These are phyloP conservation scores for Blastocystis sp. DNA, from an alignment of 352 stramenopile species.

Conservation along the genomic window DNA sequence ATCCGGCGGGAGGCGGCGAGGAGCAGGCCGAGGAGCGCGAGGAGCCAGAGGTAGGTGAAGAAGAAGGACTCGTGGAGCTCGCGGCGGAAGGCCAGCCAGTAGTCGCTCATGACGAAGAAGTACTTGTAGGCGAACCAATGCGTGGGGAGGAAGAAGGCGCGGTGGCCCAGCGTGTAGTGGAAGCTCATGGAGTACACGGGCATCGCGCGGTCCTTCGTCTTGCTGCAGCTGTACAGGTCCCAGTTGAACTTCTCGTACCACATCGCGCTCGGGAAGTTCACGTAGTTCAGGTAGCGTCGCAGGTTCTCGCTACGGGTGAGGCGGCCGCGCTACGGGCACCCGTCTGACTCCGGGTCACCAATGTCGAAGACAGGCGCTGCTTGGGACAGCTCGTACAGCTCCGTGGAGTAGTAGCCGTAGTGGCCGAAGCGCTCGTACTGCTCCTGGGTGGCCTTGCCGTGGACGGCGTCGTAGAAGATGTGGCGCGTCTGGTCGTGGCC, in stretches of 20 bases:
- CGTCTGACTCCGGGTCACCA: not conserved
- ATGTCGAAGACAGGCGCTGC: constrained; percentile 34
- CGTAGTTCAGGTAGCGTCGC: constrained; percentile 51
- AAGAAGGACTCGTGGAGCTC: constrained; percentile 50
- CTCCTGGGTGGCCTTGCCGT: not conserved
- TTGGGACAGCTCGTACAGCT: constrained; percentile 60
- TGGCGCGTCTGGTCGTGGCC: constrained; percentile 5
- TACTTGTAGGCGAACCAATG: constrained; percentile 56
- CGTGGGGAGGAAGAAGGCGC: constrained; percentile 56
- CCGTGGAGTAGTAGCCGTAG: constrained; percentile 64
- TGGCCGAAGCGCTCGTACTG: constrained; percentile 36
- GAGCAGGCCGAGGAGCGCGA: not conserved
- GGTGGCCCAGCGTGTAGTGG: constrained; percentile 48
- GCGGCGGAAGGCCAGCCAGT: not conserved
- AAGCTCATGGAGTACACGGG: constrained; percentile 63
- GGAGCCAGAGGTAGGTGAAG: not conserved
- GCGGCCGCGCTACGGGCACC: not conserved
- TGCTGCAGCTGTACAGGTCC: constrained; percentile 58
- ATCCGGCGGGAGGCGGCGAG: not conserved
- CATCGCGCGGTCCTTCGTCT: not conserved
- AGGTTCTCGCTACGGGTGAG: constrained; percentile 8
- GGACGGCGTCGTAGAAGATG: constrained; percentile 33
- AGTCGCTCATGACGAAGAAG: constrained; percentile 29
- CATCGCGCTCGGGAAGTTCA: constrained; percentile 56
- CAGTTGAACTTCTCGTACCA: constrained; percentile 70